Base-by-base conservation (phyloP, 495 filamentous ascomycete species). In the Pseudoneurospora amorphoporcata region DNA sequence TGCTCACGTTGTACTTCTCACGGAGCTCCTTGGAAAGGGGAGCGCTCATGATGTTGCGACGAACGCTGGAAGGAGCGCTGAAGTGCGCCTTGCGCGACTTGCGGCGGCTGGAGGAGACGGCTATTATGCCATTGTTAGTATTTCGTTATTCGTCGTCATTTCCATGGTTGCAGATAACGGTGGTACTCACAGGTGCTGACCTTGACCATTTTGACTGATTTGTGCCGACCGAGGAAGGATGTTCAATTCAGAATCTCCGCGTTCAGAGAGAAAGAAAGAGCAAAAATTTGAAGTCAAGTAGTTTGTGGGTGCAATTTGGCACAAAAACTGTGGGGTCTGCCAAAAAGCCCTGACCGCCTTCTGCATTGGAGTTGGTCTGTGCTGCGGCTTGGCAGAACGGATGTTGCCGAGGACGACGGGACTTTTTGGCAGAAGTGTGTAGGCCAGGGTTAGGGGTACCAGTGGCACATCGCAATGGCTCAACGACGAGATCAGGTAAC, bases 51-150 rank as follows among this genome's bases (percentile, higher is more conserved):
- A 94, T 94, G 76, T 90, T 87, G 78, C 95, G 92, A 83, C 96
- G 94, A 80, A 92, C 89, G 86, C 90, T 92, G 81, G 93, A 97
- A 69, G 94, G 94, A 74, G 95, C 95, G 75, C 84, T 84, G 90
- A 97, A 98, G 88, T 99, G 95, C 76, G 92, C 93, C 89, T 96
- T 96, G 86, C 95, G 92, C 83, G 92, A 93, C 92, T 99, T 99
- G 83, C 94, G 89, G 85, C 95, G 91, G 80, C 93, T 97, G 84
- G 90, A 86, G 71, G 77, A 76, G 68, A 82, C 42, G 75, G 76
- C 81, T 83, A 74, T 12, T 83, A 74, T 12, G 2, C 37, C n/a
- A 43, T 69, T 69, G 70, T 74, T 80, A 65, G 29, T 17, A 35
- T 65, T 65, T 65, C 23, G 23, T 0, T 53, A 6, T 12, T 65